These are phyloP conservation scores for Glaciozyma antarctica DNA, from an alignment of 768 basidiomycete genomes.

Conservation along the genomic window DNA sequence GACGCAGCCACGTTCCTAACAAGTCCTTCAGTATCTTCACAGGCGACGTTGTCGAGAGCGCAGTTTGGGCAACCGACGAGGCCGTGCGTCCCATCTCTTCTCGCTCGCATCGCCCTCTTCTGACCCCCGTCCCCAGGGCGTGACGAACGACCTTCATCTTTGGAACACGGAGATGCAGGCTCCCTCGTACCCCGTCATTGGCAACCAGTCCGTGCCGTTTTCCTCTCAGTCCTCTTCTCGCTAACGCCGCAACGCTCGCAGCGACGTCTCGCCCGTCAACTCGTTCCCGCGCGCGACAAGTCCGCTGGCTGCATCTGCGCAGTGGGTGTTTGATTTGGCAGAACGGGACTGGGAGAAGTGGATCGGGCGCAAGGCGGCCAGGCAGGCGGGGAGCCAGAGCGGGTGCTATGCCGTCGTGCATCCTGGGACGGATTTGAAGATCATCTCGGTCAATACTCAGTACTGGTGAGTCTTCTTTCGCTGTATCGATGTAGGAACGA, in stretches of 20 bases:
- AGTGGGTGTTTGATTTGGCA: constrained; percentile 48
- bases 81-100: constrained; percentile 1
- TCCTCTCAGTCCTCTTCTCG: neutral
- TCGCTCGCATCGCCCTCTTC: neutral
- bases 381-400: constrained; percentile 45
- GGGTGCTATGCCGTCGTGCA: constrained; percentile 50
- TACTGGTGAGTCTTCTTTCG: neutral
- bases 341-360: constrained; percentile 41
- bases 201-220: constrained; percentile 44
- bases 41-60: constrained; percentile 52
- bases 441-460: constrained; percentile 55
- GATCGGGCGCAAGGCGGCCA: constrained; percentile 45
- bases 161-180: constrained; percentile 18
- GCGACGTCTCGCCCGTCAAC: constrained; percentile 54
- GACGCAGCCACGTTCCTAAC: constrained; percentile 17
- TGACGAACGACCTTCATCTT: constrained; percentile 4
- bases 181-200: constrained; percentile 26
- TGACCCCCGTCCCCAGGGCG: constrained; percentile 3
- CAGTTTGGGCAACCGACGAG: constrained; percentile 22
- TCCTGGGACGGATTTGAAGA: constrained; percentile 47
- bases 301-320: constrained; percentile 36
- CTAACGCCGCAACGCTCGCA: constrained; percentile 30
- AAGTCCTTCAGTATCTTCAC: constrained; percentile 52
- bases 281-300: constrained; percentile 50
- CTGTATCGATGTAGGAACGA: neutral